A percentile compares a stretch with the other conserved stretches of the same genome.
phyloP scores from a whole-genome alignment of 352 stramenopile genomes.

The Globisporangium alternatum region DNA sequence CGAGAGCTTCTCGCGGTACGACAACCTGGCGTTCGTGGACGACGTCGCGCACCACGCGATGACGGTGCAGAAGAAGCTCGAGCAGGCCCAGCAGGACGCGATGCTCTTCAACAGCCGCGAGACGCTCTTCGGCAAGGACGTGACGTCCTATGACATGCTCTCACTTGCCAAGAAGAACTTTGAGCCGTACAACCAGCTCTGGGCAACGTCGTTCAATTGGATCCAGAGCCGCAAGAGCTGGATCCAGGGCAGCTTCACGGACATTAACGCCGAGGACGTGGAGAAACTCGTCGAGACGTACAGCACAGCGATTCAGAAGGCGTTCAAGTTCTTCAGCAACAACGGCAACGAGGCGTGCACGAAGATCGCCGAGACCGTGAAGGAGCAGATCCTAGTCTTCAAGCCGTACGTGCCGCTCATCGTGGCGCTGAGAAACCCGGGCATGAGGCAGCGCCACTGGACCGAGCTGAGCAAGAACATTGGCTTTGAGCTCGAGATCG shows the following conservation, averaged over 20 bases:
- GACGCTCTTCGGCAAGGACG: constrained; percentile 83
- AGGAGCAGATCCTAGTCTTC: constrained; percentile 92
- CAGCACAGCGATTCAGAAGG: constrained; percentile 87
- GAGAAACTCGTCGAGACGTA: constrained; percentile 89
- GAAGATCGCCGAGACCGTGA: constrained; percentile 90
- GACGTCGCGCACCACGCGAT: constrained; percentile 85
- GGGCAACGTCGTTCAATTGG: constrained; percentile 90
- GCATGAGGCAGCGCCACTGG: constrained; percentile 95
- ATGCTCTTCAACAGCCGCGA: constrained; percentile 93
- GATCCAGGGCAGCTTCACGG: constrained; percentile 89
- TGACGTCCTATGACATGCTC: constrained; percentile 89
- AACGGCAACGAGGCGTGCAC: constrained; percentile 81
- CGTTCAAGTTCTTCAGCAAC: constrained; percentile 92
- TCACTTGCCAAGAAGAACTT: constrained; percentile 90
- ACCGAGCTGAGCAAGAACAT: constrained; percentile 84
- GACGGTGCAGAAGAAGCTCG: constrained; percentile 85
- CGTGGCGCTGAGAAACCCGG: constrained; percentile 87
- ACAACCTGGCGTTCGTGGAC: constrained; percentile 87
- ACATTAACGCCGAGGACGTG: constrained; percentile 91
- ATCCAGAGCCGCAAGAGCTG: constrained; percentile 90
- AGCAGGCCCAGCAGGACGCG: constrained; percentile 88
- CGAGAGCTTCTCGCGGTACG: constrained; percentile 83
- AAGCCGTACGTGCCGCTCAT: constrained; percentile 93
- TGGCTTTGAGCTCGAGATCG: constrained; percentile 84
- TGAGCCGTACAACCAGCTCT: constrained; percentile 93